Conservation (phyloP, 441 rosid species). For the Mallotus japonicus region DNA sequence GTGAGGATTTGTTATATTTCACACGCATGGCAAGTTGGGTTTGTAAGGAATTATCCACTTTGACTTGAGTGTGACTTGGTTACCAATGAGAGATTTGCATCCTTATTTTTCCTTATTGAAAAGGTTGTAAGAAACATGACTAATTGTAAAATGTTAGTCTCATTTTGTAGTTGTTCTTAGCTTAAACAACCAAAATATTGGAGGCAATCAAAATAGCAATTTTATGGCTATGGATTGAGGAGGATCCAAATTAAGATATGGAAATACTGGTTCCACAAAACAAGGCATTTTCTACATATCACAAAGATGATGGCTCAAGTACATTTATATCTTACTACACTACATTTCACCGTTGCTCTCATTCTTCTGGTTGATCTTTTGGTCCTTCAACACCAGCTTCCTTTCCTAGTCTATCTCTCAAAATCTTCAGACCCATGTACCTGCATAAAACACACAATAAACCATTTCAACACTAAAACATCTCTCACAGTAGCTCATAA, state of each 20-base stretch:
- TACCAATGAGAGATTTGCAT: too few species aligned
- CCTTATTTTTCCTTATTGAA: background rate
- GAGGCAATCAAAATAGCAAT: too few species aligned
- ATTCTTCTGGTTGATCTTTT: constrained; percentile 18
- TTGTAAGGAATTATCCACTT: too few species aligned
- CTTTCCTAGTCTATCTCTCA: constrained; percentile 71
- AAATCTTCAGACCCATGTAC: constrained; percentile 88
- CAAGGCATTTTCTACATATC: constrained; percentile 21
- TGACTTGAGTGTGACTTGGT: too few species aligned
- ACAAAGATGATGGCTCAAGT: constrained; percentile 23
- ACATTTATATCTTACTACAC: background rate
- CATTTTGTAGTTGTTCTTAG: background rate
- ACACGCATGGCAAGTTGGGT: too few species aligned
- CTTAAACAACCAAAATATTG: too few species aligned
- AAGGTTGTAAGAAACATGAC: too few species aligned
- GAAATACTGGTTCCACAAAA: background rate
- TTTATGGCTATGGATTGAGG: too few species aligned
- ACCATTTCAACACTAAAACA: background rate
- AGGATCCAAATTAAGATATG: background rate
- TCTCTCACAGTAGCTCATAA: too few species aligned
- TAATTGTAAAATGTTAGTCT: background rate
- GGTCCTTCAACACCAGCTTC: constrained; percentile 47
- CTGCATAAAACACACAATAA: constrained; percentile 41
- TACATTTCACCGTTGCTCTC: constrained; percentile 15
- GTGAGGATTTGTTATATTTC: too few species aligned